Conservation (phyloP, 306 rosid species). For the Rubus idaeus region DNA sequence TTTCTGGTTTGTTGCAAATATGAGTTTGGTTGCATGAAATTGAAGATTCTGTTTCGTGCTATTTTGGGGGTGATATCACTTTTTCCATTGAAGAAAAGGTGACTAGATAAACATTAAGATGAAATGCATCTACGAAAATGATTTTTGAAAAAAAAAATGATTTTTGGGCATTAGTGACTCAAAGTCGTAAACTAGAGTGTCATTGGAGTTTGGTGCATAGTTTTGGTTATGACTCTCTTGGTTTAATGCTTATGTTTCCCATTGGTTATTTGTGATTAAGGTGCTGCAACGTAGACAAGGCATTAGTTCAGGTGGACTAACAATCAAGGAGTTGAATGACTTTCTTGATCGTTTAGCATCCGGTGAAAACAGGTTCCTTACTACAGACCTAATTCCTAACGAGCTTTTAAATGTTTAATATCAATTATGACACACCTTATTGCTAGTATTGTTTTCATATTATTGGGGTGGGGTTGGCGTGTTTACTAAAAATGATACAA, state of each 20-base stretch:
- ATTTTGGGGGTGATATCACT: not conserved
- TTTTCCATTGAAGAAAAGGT: not conserved
- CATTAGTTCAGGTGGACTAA: slow-evolving; percentile 69
- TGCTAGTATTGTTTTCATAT: not conserved
- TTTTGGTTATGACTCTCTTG: not conserved
- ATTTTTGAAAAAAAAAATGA: not conserved
- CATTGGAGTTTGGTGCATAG: not conserved
- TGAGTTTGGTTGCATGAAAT: not conserved
- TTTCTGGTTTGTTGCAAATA: not conserved
- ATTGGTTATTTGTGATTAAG: slow-evolving; percentile 39
- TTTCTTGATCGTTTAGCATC: slow-evolving; percentile 79
- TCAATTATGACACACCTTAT: not conserved
- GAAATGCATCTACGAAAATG: not conserved
- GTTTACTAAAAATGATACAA: slow-evolving; percentile 15
- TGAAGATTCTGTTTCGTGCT: not conserved
- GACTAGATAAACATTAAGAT: not conserved
- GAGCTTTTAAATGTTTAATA: not conserved
- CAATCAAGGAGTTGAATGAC: slow-evolving; percentile 73
- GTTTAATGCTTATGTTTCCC: not conserved
- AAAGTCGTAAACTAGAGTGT: not conserved
- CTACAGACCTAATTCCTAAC: too few relatives aligned
- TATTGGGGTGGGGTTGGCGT: not conserved
- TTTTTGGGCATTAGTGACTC: not conserved
- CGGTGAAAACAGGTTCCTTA: slow-evolving; percentile 61
- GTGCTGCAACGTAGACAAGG: slow-evolving; percentile 86